phyloP scores from a whole-genome alignment of 106 monocot species.

The Posidonia australis region DNA sequence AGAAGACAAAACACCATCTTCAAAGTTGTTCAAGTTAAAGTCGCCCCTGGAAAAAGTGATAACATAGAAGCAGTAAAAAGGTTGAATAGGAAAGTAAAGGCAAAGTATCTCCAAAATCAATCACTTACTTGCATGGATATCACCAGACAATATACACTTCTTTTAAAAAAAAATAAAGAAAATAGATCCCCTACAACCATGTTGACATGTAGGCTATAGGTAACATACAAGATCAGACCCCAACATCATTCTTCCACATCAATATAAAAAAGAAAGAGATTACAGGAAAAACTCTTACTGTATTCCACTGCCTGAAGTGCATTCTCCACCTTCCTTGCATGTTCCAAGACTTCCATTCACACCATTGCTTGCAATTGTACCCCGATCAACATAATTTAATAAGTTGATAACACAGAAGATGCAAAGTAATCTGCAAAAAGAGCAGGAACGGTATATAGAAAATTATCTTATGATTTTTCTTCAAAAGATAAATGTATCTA shows the following conservation, averaged over 20 bases:
- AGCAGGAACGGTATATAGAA: neutral
- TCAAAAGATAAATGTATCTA: neutral
- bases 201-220: too few relatives aligned
- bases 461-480: neutral
- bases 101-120: neutral
- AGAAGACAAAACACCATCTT: slow-evolving; percentile 93
- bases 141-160: too few relatives aligned
- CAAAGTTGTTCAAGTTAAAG: slow-evolving; percentile 75
- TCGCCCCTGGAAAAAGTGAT: slow-evolving; percentile 61
- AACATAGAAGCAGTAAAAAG: neutral
- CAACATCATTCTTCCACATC: neutral
- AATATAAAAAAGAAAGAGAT: neutral
- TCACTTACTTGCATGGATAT: neutral
- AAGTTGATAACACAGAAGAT: slow-evolving; percentile 91
- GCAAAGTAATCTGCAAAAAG: slow-evolving; percentile 60
- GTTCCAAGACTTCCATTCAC: slow-evolving; percentile 65
- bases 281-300: slow-evolving; percentile 45
- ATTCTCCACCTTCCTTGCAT: slow-evolving; percentile 59
- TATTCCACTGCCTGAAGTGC: slow-evolving; percentile 81
- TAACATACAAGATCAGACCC: too few relatives aligned
- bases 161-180: too few relatives aligned
- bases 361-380: slow-evolving; percentile 93
- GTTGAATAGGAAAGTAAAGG: too few relatives aligned
- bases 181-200: too few relatives aligned
- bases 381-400: slow-evolving; percentile 94